Evolutionary conservation across 2,329 filamentous ascomycete genomes (phyloP).

Genomic region (Fusarium sambucinum): DNA sequence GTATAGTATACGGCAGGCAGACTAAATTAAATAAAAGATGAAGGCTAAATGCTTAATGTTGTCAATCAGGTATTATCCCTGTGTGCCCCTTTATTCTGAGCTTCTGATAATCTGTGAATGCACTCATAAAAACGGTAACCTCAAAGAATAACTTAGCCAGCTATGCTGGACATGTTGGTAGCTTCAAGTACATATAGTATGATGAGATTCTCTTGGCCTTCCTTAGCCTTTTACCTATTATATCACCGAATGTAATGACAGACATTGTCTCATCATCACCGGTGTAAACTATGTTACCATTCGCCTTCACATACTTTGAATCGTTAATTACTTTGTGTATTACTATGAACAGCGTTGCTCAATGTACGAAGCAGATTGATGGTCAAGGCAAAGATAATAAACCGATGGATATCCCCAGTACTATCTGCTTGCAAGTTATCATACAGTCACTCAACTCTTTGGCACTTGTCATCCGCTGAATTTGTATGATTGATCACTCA

Average conservation of each 20-base stretch:
- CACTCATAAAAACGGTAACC: neutral
- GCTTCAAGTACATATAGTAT: too few relatives aligned
- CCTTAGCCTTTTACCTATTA: neutral
- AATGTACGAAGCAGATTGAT: neutral
- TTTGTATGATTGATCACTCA: constrained; percentile 40
- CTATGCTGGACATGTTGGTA: neutral
- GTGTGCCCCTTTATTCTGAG: neutral
- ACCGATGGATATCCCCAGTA: neutral
- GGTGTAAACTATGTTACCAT: neutral
- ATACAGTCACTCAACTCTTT: neutral
- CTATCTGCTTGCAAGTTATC: neutral
- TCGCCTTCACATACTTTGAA: too few relatives aligned
- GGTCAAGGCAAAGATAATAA: neutral
- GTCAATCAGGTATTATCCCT: neutral
- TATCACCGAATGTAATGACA: neutral
- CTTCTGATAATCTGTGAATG: neutral
- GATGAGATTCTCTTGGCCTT: neutral
- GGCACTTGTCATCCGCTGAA: constrained; percentile 9
- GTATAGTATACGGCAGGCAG: neutral
- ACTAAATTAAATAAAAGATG: neutral
- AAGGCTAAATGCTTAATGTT: neutral
- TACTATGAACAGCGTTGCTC: neutral
- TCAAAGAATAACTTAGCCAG: neutral
- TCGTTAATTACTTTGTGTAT: neutral
- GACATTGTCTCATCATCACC: neutral